Conservation (phyloP, 495 filamentous ascomycete species). For the Apodospora peruviana region DNA sequence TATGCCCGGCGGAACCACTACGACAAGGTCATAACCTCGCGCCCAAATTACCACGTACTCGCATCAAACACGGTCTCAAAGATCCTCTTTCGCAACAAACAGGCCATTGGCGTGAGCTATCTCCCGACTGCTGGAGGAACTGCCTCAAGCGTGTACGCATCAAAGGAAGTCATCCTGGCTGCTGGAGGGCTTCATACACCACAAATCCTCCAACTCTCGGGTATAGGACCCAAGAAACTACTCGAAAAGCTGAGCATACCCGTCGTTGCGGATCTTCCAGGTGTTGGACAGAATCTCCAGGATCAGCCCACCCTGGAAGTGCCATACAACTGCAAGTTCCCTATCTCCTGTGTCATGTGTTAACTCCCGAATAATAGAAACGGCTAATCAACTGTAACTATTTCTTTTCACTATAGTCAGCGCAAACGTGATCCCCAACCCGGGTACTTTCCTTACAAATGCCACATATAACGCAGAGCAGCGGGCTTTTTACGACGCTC, state of each 20-base stretch:
- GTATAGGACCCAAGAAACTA: conserved; percentile 64
- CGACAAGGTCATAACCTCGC: conserved; percentile 22
- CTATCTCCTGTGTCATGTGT: conserved; percentile 9
- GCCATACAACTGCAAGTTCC: conserved; percentile 23
- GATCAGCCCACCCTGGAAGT: conserved; percentile 35
- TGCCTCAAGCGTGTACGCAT: conserved; percentile 23
- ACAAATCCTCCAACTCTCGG: conserved; percentile 63
- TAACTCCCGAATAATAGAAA: conserved; percentile 18
- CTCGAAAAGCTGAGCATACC: conserved; percentile 60
- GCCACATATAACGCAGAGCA: conserved; percentile 39
- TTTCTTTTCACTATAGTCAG: too few species aligned
- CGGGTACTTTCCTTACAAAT: conserved; percentile 27
- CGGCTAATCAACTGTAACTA: too few species aligned
- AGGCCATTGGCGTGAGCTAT: conserved; percentile 24
- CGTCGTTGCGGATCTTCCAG: conserved; percentile 64
- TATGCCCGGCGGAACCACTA: conserved; percentile 36
- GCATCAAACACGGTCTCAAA: conserved; percentile 40
- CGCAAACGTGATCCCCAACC: conserved; percentile 23
- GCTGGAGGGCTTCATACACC: conserved; percentile 54
- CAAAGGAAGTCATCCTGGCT: conserved; percentile 51
- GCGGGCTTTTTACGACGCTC: conserved; percentile 33
- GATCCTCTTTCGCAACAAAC: conserved; percentile 34
- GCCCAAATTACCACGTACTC: conserved; percentile 42
- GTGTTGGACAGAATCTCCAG: conserved; percentile 65
- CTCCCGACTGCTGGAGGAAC: conserved; percentile 15